A percentile compares a stretch with the other conserved stretches of the same genome.
Evolutionary conservation across 139 green algal genomes (phyloP).

Genomic region (Chlamydomonas eustigma): DNA sequence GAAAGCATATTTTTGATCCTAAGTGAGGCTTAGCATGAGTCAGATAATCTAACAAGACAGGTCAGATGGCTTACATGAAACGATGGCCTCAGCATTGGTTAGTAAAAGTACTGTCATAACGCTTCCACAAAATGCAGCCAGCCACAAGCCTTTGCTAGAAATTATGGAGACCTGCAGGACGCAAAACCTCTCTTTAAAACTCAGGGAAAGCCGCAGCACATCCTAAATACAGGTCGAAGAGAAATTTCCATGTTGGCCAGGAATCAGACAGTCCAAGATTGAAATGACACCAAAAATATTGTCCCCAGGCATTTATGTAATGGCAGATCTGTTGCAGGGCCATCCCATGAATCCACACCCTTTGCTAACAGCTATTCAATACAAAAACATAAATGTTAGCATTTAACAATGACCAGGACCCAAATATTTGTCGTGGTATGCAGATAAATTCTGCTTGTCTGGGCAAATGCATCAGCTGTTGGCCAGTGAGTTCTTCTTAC

Average conservation of each 20-base stretch:
- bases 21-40: neutral
- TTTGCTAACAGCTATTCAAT: conserved; percentile 1
- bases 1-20: neutral
- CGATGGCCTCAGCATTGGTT: conserved; percentile 19
- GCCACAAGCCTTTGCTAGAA: conserved; percentile 40
- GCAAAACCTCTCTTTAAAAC: neutral
- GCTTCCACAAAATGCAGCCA: conserved; percentile 19
- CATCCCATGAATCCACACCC: too few relatives aligned
- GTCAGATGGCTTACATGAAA: conserved; percentile 17
- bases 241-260: neutral
- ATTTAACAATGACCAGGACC: too few relatives aligned
- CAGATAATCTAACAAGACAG: neutral
- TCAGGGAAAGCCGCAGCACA: neutral
- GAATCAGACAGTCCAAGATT: neutral
- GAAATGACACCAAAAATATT: too few relatives aligned
- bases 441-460: too few relatives aligned
- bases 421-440: too few relatives aligned
- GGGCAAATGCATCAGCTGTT: too few relatives aligned
- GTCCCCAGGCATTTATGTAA: too few relatives aligned
- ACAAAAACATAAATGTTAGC: too few relatives aligned
- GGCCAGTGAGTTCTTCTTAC: too few relatives aligned
- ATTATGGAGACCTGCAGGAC: conserved; percentile 27
- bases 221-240: neutral
- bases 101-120: conserved; percentile 15
- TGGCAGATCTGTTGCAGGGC: neutral